Evolutionary conservation across 306 rosid genomes (phyloP), one percentile per base, ranked within the genome.

Genomic region (Psophocarpus tetragonolobus): DNA sequence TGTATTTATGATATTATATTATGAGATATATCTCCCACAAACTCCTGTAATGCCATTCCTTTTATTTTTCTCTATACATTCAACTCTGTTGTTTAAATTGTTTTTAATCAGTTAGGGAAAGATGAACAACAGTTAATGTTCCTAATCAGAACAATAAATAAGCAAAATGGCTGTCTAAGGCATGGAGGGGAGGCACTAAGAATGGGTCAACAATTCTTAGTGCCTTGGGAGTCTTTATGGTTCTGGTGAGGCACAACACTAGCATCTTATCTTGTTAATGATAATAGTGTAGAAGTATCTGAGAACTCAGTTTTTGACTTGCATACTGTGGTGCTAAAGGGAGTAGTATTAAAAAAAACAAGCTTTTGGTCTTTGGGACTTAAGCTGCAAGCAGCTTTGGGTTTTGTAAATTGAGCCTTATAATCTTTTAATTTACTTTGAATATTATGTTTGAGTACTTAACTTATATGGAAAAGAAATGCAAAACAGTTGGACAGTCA

Each of bases 391-490:
- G 24, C 18, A 56, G 24, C 36, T 21, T 73, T 51, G 38, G 26
- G 27, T 41, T 26, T 9, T 44, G 5, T 29, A 29, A 27, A 42
- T 74, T 27, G 24, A 32, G 20, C 64, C 30, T 14, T 26, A 32
- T 47, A 35, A 63, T 48, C n/a, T 75, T 45, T 17, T 60, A 4
- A 20, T 29, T 18, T 21, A 15, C 33, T 33, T 4, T 23, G 64
- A 45, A 17, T 60, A 0, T 45, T 44, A 32, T 57, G 39, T 32
- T 58, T n/a, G 57, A 27, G 48, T 78, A 42, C 39, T 68, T 57
- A 47, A 9, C 60, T 56, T 20, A 33, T 51, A 20, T 80, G 60
- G 56, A 48, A 33, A 80, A 14, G 36, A 38, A 63, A 50, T 80
- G 78, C 68, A 63, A 80, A 50, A 62, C 18, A 13, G 48, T 27